These are phyloP conservation scores for Mycena alexandri DNA, from an alignment of 768 basidiomycete species.

Conservation along the genomic window DNA sequence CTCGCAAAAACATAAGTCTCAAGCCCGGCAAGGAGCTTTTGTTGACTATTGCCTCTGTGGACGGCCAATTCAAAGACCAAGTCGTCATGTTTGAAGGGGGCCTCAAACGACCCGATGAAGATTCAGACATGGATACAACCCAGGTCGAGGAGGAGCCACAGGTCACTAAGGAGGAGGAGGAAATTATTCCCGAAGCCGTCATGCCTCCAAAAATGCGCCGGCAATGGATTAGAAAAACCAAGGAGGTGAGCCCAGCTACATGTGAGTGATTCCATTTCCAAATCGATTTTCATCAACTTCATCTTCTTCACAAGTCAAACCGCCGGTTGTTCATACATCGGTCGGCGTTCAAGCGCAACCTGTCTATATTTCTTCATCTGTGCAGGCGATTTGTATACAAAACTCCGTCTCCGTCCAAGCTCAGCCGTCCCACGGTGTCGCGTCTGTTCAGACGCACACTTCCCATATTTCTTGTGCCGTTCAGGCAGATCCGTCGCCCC, in stretches of 20 bases:
- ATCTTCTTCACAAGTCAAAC: slow-evolving; percentile 26
- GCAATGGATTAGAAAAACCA: slow-evolving; percentile 65
- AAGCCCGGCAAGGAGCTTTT: slow-evolving; percentile 80
- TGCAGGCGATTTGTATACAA: slow-evolving; percentile 47
- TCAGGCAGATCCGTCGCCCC: slow-evolving; percentile 20
- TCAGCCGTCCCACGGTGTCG: slow-evolving; percentile 26
- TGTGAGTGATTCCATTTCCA: slow-evolving; percentile 51
- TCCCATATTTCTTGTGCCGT: slow-evolving; percentile 33
- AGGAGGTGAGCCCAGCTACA: slow-evolving; percentile 54
- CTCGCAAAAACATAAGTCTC: slow-evolving; percentile 77
- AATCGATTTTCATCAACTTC: slow-evolving; percentile 17
- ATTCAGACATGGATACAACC: slow-evolving; percentile 49
- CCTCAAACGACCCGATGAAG: slow-evolving; percentile 50
- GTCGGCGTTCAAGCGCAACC: slow-evolving; percentile 51
- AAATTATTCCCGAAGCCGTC: slow-evolving; percentile 45
- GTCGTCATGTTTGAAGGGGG: slow-evolving; percentile 72
- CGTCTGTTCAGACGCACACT: slow-evolving; percentile 37
- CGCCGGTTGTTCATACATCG: slow-evolving; percentile 48
- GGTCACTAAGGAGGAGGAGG: slow-evolving; percentile 53
- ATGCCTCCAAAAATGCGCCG: slow-evolving; percentile 77
- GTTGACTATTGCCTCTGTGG: slow-evolving; percentile 66
- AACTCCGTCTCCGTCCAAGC: slow-evolving; percentile 43
- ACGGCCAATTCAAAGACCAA: slow-evolving; percentile 67
- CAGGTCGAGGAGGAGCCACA: slow-evolving; percentile 50
- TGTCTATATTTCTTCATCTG: slow-evolving; percentile 50